These are phyloP conservation scores for Garcia nutans DNA, from an alignment of 345 rosid species.

Conservation along the genomic window DNA sequence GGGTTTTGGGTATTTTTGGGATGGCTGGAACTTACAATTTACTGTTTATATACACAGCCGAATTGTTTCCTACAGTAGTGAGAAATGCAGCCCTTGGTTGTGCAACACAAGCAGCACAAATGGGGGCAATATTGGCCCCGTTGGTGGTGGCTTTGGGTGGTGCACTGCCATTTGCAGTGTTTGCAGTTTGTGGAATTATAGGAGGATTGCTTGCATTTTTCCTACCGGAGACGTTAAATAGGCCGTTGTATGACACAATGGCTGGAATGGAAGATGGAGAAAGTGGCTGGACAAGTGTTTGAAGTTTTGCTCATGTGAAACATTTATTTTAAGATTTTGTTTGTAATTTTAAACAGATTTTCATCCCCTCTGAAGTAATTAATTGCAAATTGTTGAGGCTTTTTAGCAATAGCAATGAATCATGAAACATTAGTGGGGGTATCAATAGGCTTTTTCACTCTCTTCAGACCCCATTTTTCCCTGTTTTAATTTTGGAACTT, in stretches of 20 bases:
- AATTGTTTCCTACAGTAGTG: constrained; percentile 88
- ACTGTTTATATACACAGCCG: constrained; percentile 75
- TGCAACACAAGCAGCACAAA: constrained; percentile 76
- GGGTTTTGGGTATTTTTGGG: constrained; percentile 77
- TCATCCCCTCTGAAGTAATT: too few species aligned
- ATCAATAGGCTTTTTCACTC: not conserved
- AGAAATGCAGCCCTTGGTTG: constrained; percentile 88
- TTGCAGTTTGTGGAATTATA: constrained; percentile 55
- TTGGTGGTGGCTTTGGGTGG: constrained; percentile 81
- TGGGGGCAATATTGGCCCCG: constrained; percentile 91
- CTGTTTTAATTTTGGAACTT: too few species aligned
- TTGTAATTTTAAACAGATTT: not conserved
- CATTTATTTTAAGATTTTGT: not conserved
- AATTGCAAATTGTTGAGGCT: not conserved
- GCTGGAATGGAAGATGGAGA: constrained; percentile 69
- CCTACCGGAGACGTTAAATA: constrained; percentile 82
- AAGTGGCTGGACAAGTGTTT: constrained; percentile 8
- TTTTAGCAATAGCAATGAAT: not conserved
- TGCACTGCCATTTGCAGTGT: constrained; percentile 61
- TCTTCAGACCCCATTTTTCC: too few species aligned
- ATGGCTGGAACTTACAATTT: constrained; percentile 88
- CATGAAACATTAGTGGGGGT: not conserved
- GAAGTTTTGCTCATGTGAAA: not conserved
- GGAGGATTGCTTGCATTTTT: constrained; percentile 77
- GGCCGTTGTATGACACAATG: constrained; percentile 85